Evolutionary conservation across 2,329 filamentous ascomycete species (phyloP).

Genomic region (Plenodomus tracheiphilus): DNA sequence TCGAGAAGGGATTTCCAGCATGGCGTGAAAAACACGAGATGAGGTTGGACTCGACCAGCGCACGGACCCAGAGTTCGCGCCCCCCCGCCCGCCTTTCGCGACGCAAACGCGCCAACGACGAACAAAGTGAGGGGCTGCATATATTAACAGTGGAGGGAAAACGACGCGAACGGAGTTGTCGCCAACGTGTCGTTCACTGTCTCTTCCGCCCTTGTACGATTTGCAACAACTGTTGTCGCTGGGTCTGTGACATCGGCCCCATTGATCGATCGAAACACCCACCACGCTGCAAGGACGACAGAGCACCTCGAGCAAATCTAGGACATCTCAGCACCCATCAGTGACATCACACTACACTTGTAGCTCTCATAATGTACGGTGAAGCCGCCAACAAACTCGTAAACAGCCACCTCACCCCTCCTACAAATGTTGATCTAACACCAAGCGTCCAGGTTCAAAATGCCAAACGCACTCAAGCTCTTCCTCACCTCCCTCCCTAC

Average conservation of each 20-base stretch:
- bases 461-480: slow-evolving; percentile 89
- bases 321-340: background rate
- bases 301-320: background rate
- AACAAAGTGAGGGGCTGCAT: slow-evolving; percentile 10
- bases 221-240: too few relatives aligned
- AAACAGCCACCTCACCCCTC: slow-evolving; percentile 15
- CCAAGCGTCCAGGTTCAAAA: slow-evolving; percentile 72
- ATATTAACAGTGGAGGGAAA: slow-evolving; percentile 2
- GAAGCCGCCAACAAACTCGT: slow-evolving; percentile 86
- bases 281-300: background rate
- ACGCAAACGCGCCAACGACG: slow-evolving; percentile 18
- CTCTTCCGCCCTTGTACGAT: background rate
- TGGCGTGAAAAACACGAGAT: background rate
- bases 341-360: background rate
- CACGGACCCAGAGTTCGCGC: slow-evolving; percentile 13
- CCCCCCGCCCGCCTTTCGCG: slow-evolving; percentile 15
- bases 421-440: slow-evolving; percentile 1
- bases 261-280: background rate
- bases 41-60: slow-evolving; percentile 18
- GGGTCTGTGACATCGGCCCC: too few relatives aligned
- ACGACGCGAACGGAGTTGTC: background rate
- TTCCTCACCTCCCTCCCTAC: slow-evolving; percentile 85
- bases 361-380: slow-evolving; percentile 70
- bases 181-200: background rate
- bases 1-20: slow-evolving; percentile 14